phyloP scores from a whole-genome alignment of 1,284 basidiomycete genomes.

The Ceratobasidium sp. region DNA sequence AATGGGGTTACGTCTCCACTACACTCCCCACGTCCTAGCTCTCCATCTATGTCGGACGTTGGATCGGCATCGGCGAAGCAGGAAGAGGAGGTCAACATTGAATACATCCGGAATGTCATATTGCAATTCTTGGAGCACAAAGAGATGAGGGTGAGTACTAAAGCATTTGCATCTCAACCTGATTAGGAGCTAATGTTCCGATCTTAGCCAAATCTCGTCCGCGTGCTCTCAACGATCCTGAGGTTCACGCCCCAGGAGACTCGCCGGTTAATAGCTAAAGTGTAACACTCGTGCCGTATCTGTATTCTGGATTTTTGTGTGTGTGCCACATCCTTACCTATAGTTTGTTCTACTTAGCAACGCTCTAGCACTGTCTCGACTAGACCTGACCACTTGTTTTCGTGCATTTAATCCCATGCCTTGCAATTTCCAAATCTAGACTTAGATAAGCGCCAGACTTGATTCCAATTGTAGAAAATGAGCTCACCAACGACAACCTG shows the following conservation, averaged over 20 bases:
- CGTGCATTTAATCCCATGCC: neutral
- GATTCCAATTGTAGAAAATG: neutral
- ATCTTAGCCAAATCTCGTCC: constrained; percentile 82
- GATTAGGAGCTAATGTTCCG: constrained; percentile 41
- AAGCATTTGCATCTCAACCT: constrained; percentile 16
- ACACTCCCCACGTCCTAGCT: constrained; percentile 34
- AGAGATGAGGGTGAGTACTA: constrained; percentile 77
- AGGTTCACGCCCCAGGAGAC: constrained; percentile 95
- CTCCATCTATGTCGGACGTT: constrained; percentile 43
- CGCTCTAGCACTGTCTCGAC: neutral
- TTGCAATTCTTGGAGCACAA: constrained; percentile 92
- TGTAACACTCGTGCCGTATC: constrained; percentile 53
- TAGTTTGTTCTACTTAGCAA: constrained; percentile 5
- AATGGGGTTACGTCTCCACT: constrained; percentile 42
- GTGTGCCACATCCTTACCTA: neutral
- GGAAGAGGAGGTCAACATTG: constrained; percentile 94
- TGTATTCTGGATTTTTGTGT: constrained; percentile 3
- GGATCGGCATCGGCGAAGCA: constrained; percentile 51
- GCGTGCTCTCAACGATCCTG: constrained; percentile 89
- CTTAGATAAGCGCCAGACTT: constrained; percentile 14
- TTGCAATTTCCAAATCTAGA: constrained; percentile 30
- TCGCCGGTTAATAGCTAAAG: constrained; percentile 81
- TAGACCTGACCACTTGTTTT: neutral
- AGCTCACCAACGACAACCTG: neutral
- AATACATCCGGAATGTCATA: constrained; percentile 94